Evolutionary conservation across 1,284 basidiomycete genomes (phyloP), one percentile per base, ranked within the genome.

Genomic region (Marasmius sp.): DNA sequence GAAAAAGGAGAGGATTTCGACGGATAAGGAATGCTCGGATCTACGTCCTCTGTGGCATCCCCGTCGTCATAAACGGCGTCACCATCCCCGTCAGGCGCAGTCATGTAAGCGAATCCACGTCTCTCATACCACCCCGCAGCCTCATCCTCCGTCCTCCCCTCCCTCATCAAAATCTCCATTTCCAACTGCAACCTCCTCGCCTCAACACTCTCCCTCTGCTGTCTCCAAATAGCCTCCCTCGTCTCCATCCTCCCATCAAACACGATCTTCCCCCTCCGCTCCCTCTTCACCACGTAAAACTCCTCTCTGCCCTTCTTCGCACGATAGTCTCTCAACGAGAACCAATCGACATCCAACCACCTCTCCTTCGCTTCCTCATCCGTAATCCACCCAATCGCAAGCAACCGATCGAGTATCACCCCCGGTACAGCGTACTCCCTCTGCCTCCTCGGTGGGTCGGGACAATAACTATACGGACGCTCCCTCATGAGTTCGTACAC

Each of bases 341-440:
- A 54, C 52, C 52, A 54, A 37, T 54, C 52, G 20, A 54, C 38
- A 38, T 54, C 52, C 12, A 54, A 18, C 52, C 52, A 54, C 5
- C 52, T 10, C 20, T 33, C 10, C 12, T 37, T 37, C 36, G 52
- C 52, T 36, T 54, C 52, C 11, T 18, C n/a, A 37, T 54, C 52
- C n/a, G 27, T 34, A n/a, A 54, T 54, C 52, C 52, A 54, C 6
- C 52, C 52, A 37, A 54, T 33, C 6, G 12, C 52, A 12, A 54
- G 52, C 12, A 54, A 36, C 11, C 52, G 27, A 54, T 54, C 14
- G 5, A 54, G 52, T 8, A 38, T 36, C 34, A 37, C 38, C 0
- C 52, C 52, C 11, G 52, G 52, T 18, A 54, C 20, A 12, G 52
- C 34, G n/a, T 37, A 54, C 11, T 54, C 36, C 20, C 52, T 33